Conservation (phyloP, 345 rosid genomes). For the Eutrema japonicum region DNA sequence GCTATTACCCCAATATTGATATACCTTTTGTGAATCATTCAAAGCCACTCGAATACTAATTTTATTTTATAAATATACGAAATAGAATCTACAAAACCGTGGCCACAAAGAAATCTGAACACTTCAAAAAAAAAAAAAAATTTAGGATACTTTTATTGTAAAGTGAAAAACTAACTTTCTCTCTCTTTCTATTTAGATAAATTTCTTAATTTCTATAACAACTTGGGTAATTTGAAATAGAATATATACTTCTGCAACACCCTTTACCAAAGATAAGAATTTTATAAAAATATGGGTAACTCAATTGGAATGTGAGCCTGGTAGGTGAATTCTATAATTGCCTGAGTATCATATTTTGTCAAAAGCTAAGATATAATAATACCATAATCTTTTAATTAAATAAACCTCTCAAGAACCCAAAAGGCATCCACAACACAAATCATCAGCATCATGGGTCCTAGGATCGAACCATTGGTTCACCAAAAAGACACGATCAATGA, state of each 20-base stretch:
- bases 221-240: background rate
- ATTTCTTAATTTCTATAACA: background rate
- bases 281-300: conserved; percentile 2
- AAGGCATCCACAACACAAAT: conserved; percentile 13
- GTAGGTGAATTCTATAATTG: conserved; percentile 8
- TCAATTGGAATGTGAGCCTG: background rate
- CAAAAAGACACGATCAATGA: conserved; percentile 5
- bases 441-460: conserved; percentile 29
- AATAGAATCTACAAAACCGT: conserved; percentile 22
- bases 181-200: background rate
- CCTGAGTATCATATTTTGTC: background rate
- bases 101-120: conserved; percentile 29
- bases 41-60: conserved; percentile 29
- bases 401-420: conserved; percentile 21
- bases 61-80: background rate
- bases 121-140: background rate
- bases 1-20: conserved; percentile 34
- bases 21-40: conserved; percentile 26
- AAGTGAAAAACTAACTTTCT: conserved; percentile 19
- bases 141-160: background rate
- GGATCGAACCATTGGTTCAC: conserved; percentile 13
- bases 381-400: background rate
- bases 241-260: conserved; percentile 12
- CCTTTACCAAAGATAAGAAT: background rate
- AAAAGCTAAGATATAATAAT: conserved; percentile 8